Conservation (phyloP, 352 stramenopile genomes). For the Phytophthora melonis region DNA sequence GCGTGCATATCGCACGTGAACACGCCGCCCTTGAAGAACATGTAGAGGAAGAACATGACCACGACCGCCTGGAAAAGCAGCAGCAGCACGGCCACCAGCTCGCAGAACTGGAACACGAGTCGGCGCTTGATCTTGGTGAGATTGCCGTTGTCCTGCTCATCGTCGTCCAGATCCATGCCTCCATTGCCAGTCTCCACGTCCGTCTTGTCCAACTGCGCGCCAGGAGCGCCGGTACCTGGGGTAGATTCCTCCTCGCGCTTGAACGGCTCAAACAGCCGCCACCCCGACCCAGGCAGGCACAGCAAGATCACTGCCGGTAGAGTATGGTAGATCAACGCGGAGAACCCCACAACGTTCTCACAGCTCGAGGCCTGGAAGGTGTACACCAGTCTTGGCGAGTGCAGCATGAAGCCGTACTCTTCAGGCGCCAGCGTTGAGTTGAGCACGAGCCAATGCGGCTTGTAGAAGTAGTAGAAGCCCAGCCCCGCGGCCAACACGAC, state of each 20-base stretch:
- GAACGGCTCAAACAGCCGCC: constrained; percentile 80
- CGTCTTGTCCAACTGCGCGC: constrained; percentile 24
- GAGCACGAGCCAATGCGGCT: constrained; percentile 54
- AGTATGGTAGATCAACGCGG: constrained; percentile 74
- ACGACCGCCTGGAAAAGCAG: constrained; percentile 66
- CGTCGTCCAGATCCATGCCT: constrained; percentile 38
- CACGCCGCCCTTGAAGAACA: constrained; percentile 83
- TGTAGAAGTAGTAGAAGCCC: constrained; percentile 80
- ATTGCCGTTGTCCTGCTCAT: constrained; percentile 53
- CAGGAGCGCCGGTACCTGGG: background rate
- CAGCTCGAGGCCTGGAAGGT: constrained; percentile 74
- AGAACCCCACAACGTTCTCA: constrained; percentile 85
- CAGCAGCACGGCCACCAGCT: constrained; percentile 64
- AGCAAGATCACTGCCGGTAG: constrained; percentile 69
- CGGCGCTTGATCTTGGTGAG: constrained; percentile 80
- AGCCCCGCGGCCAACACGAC: constrained; percentile 56
- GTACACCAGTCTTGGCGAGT: constrained; percentile 60
- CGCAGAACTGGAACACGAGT: constrained; percentile 76
- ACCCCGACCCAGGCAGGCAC: constrained; percentile 59
- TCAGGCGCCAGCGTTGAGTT: constrained; percentile 32
- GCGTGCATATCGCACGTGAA: constrained; percentile 58
- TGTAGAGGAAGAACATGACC: constrained; percentile 80
- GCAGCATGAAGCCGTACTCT: constrained; percentile 62
- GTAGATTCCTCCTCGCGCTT: constrained; percentile 48
- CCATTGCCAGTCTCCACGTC: constrained; percentile 38